Evolutionary conservation across 805 yeast species (phyloP), one percentile per base, ranked within the genome.

Genomic region (Saccharomyces jurei): DNA sequence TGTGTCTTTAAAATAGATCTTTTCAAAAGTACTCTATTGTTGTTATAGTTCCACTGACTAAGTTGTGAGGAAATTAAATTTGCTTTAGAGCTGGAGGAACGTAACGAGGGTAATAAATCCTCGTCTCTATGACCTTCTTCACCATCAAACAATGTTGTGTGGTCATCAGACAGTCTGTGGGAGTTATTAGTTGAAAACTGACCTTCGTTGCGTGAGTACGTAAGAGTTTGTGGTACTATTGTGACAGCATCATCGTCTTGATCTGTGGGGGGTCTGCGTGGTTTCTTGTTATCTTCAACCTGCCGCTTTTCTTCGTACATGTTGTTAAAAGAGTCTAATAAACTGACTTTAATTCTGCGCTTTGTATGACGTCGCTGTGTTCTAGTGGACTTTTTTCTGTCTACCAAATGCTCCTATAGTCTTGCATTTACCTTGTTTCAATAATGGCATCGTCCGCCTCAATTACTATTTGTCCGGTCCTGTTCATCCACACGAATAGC

Each of bases 11-110:
- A 72, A 54, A 87, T 83, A 1, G 84, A 77, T 51, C 87, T 74
- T 55, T 82, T 85, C 53, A 91, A 73, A 0, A 85, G 77, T 0
- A 81, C 73, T 53, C 86, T 79, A 71, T 84, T 84, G 61, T 84
- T 83, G 65, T 89, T 89, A 67, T 87, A 92, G 57, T 81, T 86
- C 54, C 86, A 71, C 65, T 91, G 96, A 55, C 83, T 81, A 31
- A 86, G 67, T 52, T 89, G 71, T 4, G 68, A 59, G 6, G 65
- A 64, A 11, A 64, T 36, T 17, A 36, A 36, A 17, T 36, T 25
- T 2, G 44, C 25, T 17, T 36, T 36, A 4, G 44, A 36, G 25
- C 11, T 36, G 17, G 44, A 36, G 10, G 13, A 6, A 36, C 44
- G 44, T 11, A 36, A 36, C 17, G 44, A 36, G 25, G 44, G 44